Base-by-base conservation (phyloP, 2,329 filamentous ascomycete species). In the Trichothecium sympodiale region DNA sequence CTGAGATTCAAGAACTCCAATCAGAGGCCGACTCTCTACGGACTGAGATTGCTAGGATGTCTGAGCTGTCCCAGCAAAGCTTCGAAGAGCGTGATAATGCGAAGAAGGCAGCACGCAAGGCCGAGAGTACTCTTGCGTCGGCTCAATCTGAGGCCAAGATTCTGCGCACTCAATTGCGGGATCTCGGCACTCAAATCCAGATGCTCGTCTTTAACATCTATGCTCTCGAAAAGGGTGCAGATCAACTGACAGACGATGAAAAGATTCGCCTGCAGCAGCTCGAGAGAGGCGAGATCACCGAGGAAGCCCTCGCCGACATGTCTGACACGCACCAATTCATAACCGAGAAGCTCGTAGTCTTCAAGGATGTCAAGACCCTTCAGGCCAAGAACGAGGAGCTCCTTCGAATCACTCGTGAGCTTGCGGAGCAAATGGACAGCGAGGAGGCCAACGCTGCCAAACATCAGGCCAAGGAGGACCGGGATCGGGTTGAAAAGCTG, bases 311-410 rank as follows among this genome's bases (percentile, higher is more conserved):
- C 6, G 74, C 82, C 25, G 83, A 85, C 44, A 70, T 88, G 54
- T 88, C 83, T 5, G 82, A 87, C 43, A 94, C 88, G 1, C 85
- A 89, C 48, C 80, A 79, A 38, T 81, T 94, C 56, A 94, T 98
- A 48, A 91, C 83, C 18, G 77, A 91, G 50, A 81, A 88, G 41
- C 67, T 96, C n/a, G 83, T 88, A 8, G 77, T 87, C 1, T 98
- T 94, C 73, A 86, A 83, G 49, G 80, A 87, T 44, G 76, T 95
- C 28, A 69, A 75, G 39, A 83, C 94, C 37, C 66, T 98, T 8
- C 87, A 95, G 52, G 73, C 82, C 40, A 87, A 94, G 65, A 96
- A 98, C 44, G 70, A 82, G 41, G 82, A 91, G 44, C 70, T 95
- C 15, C 67, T 95, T 17, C 78, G 80, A 34, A 78, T 94, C 46